Percentiles rank a stretch among this genome's conserved stretches.
Evolutionary conservation across 2,329 filamentous ascomycete genomes (phyloP).

Genomic region (Diaporthe helianthi): DNA sequence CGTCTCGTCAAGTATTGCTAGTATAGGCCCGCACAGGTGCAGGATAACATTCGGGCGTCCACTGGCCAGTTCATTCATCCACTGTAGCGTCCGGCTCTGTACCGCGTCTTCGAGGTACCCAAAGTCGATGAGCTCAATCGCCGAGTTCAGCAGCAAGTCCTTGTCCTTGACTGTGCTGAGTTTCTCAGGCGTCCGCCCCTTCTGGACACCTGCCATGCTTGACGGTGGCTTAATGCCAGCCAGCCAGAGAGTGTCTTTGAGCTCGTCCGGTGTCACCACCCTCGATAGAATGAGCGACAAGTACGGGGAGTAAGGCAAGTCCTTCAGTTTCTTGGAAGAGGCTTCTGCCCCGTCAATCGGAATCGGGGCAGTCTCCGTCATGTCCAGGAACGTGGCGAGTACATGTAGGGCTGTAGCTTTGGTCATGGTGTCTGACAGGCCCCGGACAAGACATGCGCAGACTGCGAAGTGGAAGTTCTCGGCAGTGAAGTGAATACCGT

Average conservation of each 20-base stretch:
- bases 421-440: constrained; percentile 68
- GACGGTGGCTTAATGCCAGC: constrained; percentile 57
- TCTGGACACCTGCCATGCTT: constrained; percentile 48
- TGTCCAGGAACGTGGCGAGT: constrained; percentile 66
- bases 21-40: constrained; percentile 65
- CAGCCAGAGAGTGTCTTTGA: constrained; percentile 68
- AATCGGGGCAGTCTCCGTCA: constrained; percentile 49
- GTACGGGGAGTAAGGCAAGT: constrained; percentile 60
- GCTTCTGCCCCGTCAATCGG: constrained; percentile 39
- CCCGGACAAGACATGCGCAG: constrained; percentile 68
- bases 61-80: constrained; percentile 64
- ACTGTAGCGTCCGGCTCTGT: constrained; percentile 64
- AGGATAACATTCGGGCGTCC: constrained; percentile 63
- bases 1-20: constrained; percentile 66
- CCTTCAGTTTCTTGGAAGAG: constrained; percentile 38
- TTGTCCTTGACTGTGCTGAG: constrained; percentile 61
- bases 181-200: constrained; percentile 52
- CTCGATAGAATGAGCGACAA: constrained; percentile 66
- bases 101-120: constrained; percentile 67
- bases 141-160: constrained; percentile 67
- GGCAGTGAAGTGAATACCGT: constrained; percentile 68
- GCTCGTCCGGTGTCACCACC: constrained; percentile 62
- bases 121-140: constrained; percentile 72
- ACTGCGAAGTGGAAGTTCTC: constrained; percentile 74
- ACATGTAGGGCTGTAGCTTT: constrained; percentile 65